Conservation (phyloP, 805 yeast genomes). For the Ogataea wickerhamii region DNA sequence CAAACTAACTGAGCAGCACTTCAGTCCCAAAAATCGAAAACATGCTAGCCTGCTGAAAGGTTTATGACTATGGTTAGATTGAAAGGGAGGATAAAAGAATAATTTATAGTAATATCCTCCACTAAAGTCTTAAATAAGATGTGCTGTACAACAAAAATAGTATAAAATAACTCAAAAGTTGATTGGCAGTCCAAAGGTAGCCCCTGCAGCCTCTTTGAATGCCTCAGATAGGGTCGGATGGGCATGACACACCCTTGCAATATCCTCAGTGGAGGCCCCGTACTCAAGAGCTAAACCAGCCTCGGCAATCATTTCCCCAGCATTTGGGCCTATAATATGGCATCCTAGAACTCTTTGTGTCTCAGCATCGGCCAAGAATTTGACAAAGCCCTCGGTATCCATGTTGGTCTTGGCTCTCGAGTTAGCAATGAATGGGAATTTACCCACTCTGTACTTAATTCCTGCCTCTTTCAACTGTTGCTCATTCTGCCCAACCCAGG, state of each 20-base stretch:
- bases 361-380: conserved; percentile 92
- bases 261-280: conserved; percentile 97
- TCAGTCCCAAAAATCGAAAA: no score
- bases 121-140: no score
- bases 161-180: conserved; percentile 51
- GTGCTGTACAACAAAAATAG: no score
- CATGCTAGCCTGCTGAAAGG: no score
- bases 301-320: conserved; percentile 99
- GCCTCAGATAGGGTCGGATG: conserved; percentile 99
- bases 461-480: conserved; percentile 92
- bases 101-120: no score
- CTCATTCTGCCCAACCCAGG: conserved; percentile 98
- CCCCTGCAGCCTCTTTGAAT: conserved; percentile 95
- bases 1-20: no score
- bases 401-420: conserved; percentile 98
- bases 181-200: conserved; percentile 87
- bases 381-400: conserved; percentile 97
- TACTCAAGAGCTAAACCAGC: conserved; percentile 96
- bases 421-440: conserved; percentile 98
- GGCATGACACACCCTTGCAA: conserved; percentile 97
- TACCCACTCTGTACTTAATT: conserved; percentile 87
- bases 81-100: no score
- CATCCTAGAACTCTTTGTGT: conserved; percentile 95
- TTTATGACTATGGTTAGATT: no score
- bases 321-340: conserved; percentile 96